Evolutionary conservation across 1,284 basidiomycete genomes (phyloP).

Genomic region (Fomitopsis schrenkii): DNA sequence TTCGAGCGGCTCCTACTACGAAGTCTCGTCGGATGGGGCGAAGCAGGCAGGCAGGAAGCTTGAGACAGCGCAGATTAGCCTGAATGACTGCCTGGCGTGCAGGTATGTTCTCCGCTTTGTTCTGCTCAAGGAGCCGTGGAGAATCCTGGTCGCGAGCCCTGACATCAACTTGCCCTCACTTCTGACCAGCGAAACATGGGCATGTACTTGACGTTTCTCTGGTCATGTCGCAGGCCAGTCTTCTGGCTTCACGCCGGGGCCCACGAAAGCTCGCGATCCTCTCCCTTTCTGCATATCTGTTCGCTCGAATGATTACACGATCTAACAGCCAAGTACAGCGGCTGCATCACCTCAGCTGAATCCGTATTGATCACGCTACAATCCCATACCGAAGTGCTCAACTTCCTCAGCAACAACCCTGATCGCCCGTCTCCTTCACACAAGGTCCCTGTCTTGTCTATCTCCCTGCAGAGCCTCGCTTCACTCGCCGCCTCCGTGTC

Average conservation of each 20-base stretch:
- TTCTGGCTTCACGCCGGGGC: no score
- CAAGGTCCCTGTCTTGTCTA: constrained; percentile 75
- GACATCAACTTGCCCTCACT: no score
- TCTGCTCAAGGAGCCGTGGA: not conserved
- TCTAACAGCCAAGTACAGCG: constrained; percentile 44
- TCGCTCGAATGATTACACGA: no score
- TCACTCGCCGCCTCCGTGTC: constrained; percentile 78
- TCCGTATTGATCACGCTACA: constrained; percentile 97
- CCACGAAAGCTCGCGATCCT: no score
- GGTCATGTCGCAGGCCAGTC: not conserved
- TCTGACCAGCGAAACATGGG: no score
- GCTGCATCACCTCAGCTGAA: constrained; percentile 98
- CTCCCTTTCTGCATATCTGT: no score
- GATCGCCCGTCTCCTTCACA: constrained; percentile 33
- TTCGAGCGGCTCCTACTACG: constrained; percentile 74
- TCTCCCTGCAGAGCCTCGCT: constrained; percentile 91
- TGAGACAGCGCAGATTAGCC: constrained; percentile 90
- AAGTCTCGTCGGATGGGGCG: constrained; percentile 42
- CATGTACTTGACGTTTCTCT: not conserved
- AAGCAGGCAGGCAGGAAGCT: constrained; percentile 49
- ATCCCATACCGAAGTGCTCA: constrained; percentile 88
- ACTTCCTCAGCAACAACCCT: constrained; percentile 63
- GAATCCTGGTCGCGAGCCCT: no score
- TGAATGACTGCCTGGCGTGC: constrained; percentile 94
- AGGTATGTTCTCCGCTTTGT: constrained; percentile 46